phyloP scores from a whole-genome alignment of 352 stramenopile genomes.

The Phytophthora pini region DNA sequence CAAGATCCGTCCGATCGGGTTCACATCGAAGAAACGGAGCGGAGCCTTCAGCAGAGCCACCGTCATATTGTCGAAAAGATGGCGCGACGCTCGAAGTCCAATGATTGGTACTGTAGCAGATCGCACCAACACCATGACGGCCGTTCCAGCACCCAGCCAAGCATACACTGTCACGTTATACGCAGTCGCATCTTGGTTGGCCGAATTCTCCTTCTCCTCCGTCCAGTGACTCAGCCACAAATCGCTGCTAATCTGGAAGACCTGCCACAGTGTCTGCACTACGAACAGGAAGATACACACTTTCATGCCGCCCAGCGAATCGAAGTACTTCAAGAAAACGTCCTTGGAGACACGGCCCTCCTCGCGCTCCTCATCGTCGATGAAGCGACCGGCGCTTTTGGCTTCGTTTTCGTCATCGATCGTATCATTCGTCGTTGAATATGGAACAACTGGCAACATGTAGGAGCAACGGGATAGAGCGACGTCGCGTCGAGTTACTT shows the following conservation, averaged over 20 bases:
- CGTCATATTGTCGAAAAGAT: conserved; percentile 90
- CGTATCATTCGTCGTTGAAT: background rate
- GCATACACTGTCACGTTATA: conserved; percentile 48
- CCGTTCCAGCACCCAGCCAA: conserved; percentile 23
- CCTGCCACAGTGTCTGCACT: conserved; percentile 41
- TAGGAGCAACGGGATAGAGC: conserved; percentile 13
- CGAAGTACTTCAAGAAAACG: conserved; percentile 53
- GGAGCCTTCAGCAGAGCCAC: conserved; percentile 83
- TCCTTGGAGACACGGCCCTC: conserved; percentile 50
- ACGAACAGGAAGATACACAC: conserved; percentile 28
- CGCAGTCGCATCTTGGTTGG: conserved; percentile 26
- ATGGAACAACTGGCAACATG: conserved; percentile 9
- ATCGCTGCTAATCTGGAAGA: conserved; percentile 42
- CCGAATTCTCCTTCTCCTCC: conserved; percentile 27
- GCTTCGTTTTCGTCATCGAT: conserved; percentile 8
- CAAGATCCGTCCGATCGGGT: conserved; percentile 89
- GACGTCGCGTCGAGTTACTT: conserved; percentile 16
- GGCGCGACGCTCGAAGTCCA: conserved; percentile 45
- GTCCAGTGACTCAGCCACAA: conserved; percentile 52
- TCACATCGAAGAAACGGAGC: conserved; percentile 93
- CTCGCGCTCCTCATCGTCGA: conserved; percentile 52
- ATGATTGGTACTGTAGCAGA: conserved; percentile 40
- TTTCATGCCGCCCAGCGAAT: conserved; percentile 40
- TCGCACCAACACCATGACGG: conserved; percentile 47
- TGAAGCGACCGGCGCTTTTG: conserved; percentile 20